Evolutionary conservation across 176 grass and related monocot genomes (phyloP).

Genomic region (Oryza officinalis): DNA sequence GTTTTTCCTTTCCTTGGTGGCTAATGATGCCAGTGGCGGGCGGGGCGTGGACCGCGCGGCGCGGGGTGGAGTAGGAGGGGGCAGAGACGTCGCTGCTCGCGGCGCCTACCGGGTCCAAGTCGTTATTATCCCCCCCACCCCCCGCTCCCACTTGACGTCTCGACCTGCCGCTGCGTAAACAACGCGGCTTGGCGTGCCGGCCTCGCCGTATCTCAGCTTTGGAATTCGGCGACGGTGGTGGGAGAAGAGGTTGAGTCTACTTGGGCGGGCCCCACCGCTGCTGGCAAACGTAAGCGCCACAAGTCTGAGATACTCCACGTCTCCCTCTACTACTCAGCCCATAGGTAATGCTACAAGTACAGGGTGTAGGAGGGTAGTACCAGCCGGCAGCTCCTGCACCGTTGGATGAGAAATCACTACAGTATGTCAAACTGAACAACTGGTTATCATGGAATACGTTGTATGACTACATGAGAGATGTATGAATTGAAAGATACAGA

Average conservation of each 20-base stretch:
- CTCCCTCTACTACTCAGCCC: no score
- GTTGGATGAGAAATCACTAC: no score
- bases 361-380: no score
- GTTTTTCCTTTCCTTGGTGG: constrained; percentile 12
- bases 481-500: no score
- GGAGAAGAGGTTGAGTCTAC: not conserved
- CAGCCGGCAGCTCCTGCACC: no score
- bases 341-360: no score
- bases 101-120: constrained; percentile 38
- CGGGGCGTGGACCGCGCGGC: constrained; percentile 34
- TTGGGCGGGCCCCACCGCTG: not conserved
- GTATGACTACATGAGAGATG: no score
- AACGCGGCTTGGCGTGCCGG: constrained; percentile 35
- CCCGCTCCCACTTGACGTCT: constrained; percentile 29
- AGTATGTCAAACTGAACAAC: no score
- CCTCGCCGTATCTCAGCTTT: not conserved
- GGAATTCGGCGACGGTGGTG: not conserved
- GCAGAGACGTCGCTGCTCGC: constrained; percentile 24
- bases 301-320: not conserved
- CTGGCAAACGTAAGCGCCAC: not conserved
- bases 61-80: constrained; percentile 20
- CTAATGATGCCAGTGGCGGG: constrained; percentile 21
- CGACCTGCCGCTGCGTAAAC: constrained; percentile 4
- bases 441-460: no score
- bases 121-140: constrained; percentile 4